These are phyloP conservation scores for Leccinum imitatum DNA, from an alignment of 768 basidiomycete species.

Conservation along the genomic window DNA sequence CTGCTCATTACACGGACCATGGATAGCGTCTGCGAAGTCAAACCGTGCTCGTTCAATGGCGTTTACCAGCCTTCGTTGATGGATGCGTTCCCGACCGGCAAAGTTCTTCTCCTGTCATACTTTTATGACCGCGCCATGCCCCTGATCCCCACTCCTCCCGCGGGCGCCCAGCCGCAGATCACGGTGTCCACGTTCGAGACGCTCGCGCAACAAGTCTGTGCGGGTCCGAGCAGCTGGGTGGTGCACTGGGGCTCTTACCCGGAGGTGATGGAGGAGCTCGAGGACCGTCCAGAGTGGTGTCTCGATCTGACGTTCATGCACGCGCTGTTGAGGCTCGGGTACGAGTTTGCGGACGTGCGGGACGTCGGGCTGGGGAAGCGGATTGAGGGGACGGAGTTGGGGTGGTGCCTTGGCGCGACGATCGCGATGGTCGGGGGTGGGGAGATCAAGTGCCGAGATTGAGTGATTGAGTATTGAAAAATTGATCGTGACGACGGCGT, in stretches of 20 bases:
- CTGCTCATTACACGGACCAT: neutral
- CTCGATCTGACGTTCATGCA: constrained; percentile 97
- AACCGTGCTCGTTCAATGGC: constrained; percentile 96
- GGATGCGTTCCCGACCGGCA: constrained; percentile 84
- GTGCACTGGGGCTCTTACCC: constrained; percentile 45
- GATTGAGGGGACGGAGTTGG: constrained; percentile 86
- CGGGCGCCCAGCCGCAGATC: constrained; percentile 32
- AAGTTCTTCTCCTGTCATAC: constrained; percentile 91
- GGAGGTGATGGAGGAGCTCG: constrained; percentile 63
- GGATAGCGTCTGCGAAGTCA: constrained; percentile 75
- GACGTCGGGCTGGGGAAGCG: constrained; percentile 82
- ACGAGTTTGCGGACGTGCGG: constrained; percentile 76
- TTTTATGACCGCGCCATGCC: constrained; percentile 94
- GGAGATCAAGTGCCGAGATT: constrained; percentile 53
- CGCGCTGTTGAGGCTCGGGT: constrained; percentile 80
- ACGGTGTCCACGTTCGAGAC: constrained; percentile 58
- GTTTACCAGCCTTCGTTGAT: constrained; percentile 94
- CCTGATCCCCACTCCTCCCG: constrained; percentile 46
- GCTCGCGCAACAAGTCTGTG: constrained; percentile 73
- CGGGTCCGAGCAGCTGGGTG: constrained; percentile 61
- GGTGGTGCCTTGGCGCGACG: constrained; percentile 89
- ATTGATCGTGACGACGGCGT: neutral
- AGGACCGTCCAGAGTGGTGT: constrained; percentile 90
- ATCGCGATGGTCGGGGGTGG: constrained; percentile 69
- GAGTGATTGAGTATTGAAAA: neutral